phyloP scores from a whole-genome alignment of 2,329 filamentous ascomycete genomes.

The Verticillium dahliae region DNA sequence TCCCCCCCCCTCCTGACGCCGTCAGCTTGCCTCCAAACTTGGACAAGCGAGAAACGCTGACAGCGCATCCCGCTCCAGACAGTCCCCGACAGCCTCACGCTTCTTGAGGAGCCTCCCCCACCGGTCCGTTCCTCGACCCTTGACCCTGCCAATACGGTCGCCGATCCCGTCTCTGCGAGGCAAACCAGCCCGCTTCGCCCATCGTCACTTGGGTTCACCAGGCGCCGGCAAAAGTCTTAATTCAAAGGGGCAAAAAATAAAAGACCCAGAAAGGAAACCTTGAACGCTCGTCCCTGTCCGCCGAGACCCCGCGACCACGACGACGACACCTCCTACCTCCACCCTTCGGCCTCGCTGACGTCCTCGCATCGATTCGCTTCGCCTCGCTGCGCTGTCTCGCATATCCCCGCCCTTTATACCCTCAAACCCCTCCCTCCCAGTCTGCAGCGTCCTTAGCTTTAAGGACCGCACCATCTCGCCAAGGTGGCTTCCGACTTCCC shows the following conservation, averaged over 20 bases:
- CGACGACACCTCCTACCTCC: neutral
- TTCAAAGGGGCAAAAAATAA: neutral
- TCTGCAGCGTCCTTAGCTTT: conserved; percentile 13
- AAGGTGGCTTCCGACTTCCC: conserved; percentile 58
- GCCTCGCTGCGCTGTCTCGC: neutral
- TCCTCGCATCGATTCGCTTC: neutral
- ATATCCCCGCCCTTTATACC: neutral
- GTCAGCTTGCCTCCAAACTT: neutral
- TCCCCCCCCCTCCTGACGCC: conserved; percentile 1
- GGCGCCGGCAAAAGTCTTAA: neutral
- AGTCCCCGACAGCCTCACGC: conserved; percentile 9
- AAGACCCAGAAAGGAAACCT: neutral
- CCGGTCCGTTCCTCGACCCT: neutral
- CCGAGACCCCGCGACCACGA: neutral
- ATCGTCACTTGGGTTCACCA: neutral
- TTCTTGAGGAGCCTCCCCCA: neutral
- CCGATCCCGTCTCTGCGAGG: conserved; percentile 1
- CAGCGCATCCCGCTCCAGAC: conserved; percentile 8
- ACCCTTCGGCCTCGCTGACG: neutral
- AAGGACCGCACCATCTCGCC: conserved; percentile 27
- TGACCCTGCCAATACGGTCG: neutral
- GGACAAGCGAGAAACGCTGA: conserved; percentile 7
- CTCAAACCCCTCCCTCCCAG: neutral
- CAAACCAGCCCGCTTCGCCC: neutral
- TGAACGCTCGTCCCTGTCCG: neutral